A percentile compares a stretch with the other conserved stretches of the same genome.
Evolutionary conservation across 805 yeast species (phyloP).

Genomic region (Cyberlindnera amylophila): DNA sequence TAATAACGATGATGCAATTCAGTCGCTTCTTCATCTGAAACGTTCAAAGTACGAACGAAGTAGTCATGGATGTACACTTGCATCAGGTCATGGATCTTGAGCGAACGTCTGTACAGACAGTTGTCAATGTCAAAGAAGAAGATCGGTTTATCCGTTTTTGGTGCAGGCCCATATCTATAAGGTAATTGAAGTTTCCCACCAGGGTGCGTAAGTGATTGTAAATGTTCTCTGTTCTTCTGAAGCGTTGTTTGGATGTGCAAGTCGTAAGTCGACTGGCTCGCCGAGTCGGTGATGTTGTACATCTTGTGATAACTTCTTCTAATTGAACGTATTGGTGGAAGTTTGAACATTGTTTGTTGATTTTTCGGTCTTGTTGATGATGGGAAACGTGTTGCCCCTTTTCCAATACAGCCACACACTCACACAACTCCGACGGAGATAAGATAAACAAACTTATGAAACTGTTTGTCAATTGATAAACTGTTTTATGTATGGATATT

Average conservation of each 20-base stretch:
- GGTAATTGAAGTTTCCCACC: constrained; percentile 32
- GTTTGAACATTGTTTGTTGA: too few relatives aligned
- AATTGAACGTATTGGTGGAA: too few relatives aligned
- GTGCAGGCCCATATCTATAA: constrained; percentile 23
- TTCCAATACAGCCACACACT: too few relatives aligned
- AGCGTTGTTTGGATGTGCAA: constrained; percentile 19
- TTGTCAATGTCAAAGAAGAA: constrained; percentile 94
- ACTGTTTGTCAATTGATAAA: too few relatives aligned
- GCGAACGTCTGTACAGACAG: constrained; percentile 74
- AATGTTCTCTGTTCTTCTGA: constrained; percentile 29
- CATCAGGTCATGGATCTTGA: constrained; percentile 82
- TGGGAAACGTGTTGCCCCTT: too few relatives aligned
- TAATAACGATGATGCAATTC: constrained; percentile 71
- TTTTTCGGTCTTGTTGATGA: too few relatives aligned
- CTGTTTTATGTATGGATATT: too few relatives aligned
- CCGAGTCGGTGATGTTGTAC: constrained; percentile 12
- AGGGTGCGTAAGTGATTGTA: constrained; percentile 31
- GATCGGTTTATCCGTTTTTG: constrained; percentile 31
- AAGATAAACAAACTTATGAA: too few relatives aligned
- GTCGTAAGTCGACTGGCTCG: constrained; percentile 14
- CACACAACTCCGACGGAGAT: too few relatives aligned
- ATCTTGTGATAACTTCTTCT: too few relatives aligned
- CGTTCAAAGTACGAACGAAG: constrained; percentile 59
- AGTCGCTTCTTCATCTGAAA: constrained; percentile 72
- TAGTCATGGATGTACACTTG: constrained; percentile 78